phyloP scores from a whole-genome alignment of 352 stramenopile genomes.

The Pythium graminicola region DNA sequence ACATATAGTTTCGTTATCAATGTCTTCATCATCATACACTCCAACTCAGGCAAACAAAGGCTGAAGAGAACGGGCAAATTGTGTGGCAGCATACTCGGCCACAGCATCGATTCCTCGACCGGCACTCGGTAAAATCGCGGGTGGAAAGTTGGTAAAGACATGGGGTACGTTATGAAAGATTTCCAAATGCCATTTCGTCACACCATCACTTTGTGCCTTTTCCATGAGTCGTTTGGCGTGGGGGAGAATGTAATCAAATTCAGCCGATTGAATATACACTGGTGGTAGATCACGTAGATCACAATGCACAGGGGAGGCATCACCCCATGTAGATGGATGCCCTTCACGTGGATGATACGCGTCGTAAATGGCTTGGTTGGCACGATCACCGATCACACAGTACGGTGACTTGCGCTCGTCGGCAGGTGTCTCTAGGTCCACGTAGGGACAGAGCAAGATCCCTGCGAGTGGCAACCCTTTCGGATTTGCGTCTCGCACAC shows the following conservation, averaged over 20 bases:
- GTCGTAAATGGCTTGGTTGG: conserved; percentile 5
- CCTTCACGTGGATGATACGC: conserved; percentile 17
- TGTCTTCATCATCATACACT: no score
- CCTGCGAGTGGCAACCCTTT: not conserved
- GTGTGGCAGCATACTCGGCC: conserved; percentile 11
- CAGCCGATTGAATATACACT: conserved; percentile 19
- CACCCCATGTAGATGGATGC: conserved; percentile 16
- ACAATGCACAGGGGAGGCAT: conserved; percentile 19
- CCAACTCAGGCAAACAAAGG: no score
- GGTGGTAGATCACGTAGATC: conserved; percentile 13
- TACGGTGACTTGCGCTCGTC: conserved; percentile 21
- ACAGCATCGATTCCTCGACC: conserved; percentile 18
- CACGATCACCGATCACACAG: conserved; percentile 14
- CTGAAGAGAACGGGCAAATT: no score
- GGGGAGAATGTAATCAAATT: conserved; percentile 19
- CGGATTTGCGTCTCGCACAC: conserved; percentile 11
- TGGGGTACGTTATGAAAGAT: conserved; percentile 17
- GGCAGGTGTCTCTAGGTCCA: conserved; percentile 29
- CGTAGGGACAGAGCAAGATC: conserved; percentile 27
- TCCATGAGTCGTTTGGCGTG: conserved; percentile 15
- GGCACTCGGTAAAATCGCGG: conserved; percentile 11
- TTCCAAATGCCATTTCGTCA: conserved; percentile 18
- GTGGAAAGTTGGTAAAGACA: conserved; percentile 25
- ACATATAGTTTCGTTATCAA: no score
- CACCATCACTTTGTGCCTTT: conserved; percentile 10